Evolutionary conservation across 352 stramenopile species (phyloP).

Genomic region (Pythium sukuiense): DNA sequence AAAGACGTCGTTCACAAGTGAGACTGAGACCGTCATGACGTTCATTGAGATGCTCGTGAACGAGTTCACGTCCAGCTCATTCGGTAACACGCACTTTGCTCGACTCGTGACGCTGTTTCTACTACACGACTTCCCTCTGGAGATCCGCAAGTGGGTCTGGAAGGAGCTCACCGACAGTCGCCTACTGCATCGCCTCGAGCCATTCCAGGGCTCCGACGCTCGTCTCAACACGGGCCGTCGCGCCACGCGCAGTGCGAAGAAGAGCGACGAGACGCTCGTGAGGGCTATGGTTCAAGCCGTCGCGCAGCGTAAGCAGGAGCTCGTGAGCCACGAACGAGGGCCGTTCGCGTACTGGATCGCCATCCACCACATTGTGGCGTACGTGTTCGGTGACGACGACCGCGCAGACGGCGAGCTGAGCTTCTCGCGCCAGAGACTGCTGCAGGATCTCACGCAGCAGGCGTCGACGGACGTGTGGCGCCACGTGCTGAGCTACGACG

Average conservation of each 20-base stretch:
- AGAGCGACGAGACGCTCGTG: conserved; percentile 42
- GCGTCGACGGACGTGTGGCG: conserved; percentile 44
- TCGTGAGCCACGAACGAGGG: conserved; percentile 35
- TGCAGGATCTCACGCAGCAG: conserved; percentile 36
- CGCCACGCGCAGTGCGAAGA: conserved; percentile 32
- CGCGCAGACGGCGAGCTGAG: conserved; percentile 30
- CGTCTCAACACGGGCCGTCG: conserved; percentile 33
- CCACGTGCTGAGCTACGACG: conserved; percentile 57
- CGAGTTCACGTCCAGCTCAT: conserved; percentile 71
- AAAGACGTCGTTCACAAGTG: conserved; percentile 41
- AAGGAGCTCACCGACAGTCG: conserved; percentile 60
- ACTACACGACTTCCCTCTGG: conserved; percentile 50
- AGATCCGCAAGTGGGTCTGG: conserved; percentile 67
- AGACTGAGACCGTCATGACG: conserved; percentile 54
- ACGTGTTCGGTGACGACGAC: conserved; percentile 42
- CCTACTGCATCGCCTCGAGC: conserved; percentile 49
- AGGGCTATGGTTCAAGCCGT: conserved; percentile 53
- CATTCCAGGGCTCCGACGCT: conserved; percentile 32
- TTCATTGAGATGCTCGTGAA: conserved; percentile 68
- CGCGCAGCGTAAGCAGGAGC: conserved; percentile 21
- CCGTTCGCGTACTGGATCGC: conserved; percentile 60
- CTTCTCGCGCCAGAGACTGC: conserved; percentile 48
- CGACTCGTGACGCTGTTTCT: conserved; percentile 65
- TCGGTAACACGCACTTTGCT: conserved; percentile 65
- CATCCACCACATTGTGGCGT: conserved; percentile 56